Evolutionary conservation across 371 early-diverging fungal genomes (phyloP).

Genomic region (Capniomyces stellatus): DNA sequence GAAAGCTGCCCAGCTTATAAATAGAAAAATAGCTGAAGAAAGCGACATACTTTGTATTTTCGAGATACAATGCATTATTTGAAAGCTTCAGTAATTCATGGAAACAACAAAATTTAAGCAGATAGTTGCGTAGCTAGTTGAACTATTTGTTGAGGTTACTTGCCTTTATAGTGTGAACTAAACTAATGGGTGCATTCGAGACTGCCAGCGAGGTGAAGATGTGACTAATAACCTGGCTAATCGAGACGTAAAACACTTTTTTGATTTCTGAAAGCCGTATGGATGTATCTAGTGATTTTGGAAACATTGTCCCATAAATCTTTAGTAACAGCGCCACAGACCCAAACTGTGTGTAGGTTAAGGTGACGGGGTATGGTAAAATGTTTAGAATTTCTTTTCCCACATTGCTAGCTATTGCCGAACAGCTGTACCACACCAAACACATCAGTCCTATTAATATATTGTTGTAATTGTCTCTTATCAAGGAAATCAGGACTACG

Average conservation of each 20-base stretch:
- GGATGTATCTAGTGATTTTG: conserved; percentile 26
- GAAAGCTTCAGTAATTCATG: not conserved
- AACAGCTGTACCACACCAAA: conserved; percentile 55
- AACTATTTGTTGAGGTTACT: too few relatives aligned
- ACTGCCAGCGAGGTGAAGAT: conserved; percentile 58
- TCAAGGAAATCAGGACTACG: too few relatives aligned
- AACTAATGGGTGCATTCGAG: conserved; percentile 53
- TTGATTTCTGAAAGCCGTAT: conserved; percentile 35
- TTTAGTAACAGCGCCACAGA: conserved; percentile 45
- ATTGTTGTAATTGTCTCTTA: too few relatives aligned
- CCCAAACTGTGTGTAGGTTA: conserved; percentile 59
- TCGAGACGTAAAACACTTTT: conserved; percentile 46
- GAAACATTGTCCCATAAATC: conserved; percentile 22
- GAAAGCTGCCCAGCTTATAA: not conserved
- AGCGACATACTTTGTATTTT: not conserved
- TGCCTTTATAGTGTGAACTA: conserved; percentile 84
- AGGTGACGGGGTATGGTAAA: conserved; percentile 56
- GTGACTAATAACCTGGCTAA: conserved; percentile 72
- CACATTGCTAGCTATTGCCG: conserved; percentile 62
- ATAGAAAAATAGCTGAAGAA: not conserved
- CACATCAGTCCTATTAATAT: too few relatives aligned
- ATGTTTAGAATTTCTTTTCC: conserved; percentile 55
- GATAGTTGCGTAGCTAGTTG: too few relatives aligned
- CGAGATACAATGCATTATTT: not conserved
- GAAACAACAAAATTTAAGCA: conserved; percentile 19